These are phyloP conservation scores for Penicillium sp. DNA, from an alignment of 2,329 filamentous ascomycete genomes.

Conservation along the genomic window DNA sequence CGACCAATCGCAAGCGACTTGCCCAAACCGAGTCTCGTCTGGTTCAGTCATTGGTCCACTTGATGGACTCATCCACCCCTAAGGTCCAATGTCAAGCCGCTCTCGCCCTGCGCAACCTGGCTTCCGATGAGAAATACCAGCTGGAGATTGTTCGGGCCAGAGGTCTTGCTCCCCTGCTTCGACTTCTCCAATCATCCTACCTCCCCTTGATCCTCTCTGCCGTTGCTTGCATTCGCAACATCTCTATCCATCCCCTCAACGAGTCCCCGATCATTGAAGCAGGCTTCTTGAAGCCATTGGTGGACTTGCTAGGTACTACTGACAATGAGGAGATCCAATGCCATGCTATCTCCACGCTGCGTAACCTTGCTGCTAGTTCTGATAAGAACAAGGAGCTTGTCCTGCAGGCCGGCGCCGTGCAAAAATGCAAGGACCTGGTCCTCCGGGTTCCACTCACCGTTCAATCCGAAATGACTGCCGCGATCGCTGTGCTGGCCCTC, in stretches of 20 bases:
- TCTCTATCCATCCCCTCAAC: constrained; percentile 96
- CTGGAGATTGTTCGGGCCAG: constrained; percentile 91
- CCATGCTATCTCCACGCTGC: constrained; percentile 93
- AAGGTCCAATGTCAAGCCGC: constrained; percentile 99
- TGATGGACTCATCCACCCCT: constrained; percentile 96
- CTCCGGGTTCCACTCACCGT: constrained; percentile 90
- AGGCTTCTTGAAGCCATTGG: constrained; percentile 88
- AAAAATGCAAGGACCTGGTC: constrained; percentile 97
- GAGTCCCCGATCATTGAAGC: constrained; percentile 98
- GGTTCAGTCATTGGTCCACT: constrained; percentile 87
- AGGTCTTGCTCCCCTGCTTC: constrained; percentile 80
- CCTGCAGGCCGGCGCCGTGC: constrained; percentile 90
- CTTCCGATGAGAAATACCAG: constrained; percentile 98
- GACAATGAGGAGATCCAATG: constrained; percentile 99
- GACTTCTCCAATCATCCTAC: constrained; percentile 91
- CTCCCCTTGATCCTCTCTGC: constrained; percentile 93
- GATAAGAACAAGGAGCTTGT: constrained; percentile 98
- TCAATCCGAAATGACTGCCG: constrained; percentile 99
- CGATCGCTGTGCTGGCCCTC: constrained; percentile 90
- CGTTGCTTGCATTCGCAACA: constrained; percentile 97
- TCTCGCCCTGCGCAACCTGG: constrained; percentile 87
- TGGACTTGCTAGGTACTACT: constrained; percentile 89
- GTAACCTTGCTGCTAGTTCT: constrained; percentile 93
- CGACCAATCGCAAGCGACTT: constrained; percentile 84
- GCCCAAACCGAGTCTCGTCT: constrained; percentile 87